Conservation (phyloP, 2,329 filamentous ascomycete species). For the Ustulina deusta region DNA sequence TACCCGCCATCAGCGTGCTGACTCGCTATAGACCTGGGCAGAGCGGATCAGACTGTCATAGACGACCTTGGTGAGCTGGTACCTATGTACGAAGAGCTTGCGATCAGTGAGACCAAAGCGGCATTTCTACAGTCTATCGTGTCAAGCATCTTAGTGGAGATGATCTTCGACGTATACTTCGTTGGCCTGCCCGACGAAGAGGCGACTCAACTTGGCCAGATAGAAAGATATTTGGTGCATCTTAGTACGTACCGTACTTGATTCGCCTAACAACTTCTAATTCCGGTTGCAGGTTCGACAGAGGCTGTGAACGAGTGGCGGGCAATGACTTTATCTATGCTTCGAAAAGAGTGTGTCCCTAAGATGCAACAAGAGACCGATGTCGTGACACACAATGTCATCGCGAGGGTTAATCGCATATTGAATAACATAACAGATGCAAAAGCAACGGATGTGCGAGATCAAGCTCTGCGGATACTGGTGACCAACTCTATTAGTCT, state of each 20-base stretch:
- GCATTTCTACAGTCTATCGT: conserved; percentile 73
- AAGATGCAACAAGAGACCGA: conserved; percentile 62
- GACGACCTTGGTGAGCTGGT: conserved; percentile 57
- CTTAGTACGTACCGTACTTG: conserved; percentile 52
- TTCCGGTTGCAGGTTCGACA: conserved; percentile 55
- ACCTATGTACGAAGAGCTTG: conserved; percentile 69
- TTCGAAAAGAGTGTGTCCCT: conserved; percentile 65
- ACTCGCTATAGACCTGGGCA: conserved; percentile 57
- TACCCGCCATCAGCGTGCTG: conserved; percentile 1
- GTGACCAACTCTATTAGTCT: conserved; percentile 67
- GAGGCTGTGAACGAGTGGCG: conserved; percentile 75
- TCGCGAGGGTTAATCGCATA: conserved; percentile 62
- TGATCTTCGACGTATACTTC: conserved; percentile 72
- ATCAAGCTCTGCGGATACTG: conserved; percentile 65
- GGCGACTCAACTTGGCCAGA: conserved; percentile 61
- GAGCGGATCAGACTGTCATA: conserved; percentile 56
- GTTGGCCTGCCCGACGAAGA: conserved; percentile 70
- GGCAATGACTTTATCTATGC: conserved; percentile 70
- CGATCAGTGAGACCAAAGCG: conserved; percentile 64
- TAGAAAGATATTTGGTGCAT: conserved; percentile 60
- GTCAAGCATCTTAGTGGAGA: conserved; percentile 69
- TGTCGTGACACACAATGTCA: conserved; percentile 56
- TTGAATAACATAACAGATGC: conserved; percentile 63
- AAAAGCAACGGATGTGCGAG: conserved; percentile 57
- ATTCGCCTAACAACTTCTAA: conserved; percentile 36